Evolutionary conservation across 495 filamentous ascomycete species (phyloP).

Genomic region (Penicillium angulare): DNA sequence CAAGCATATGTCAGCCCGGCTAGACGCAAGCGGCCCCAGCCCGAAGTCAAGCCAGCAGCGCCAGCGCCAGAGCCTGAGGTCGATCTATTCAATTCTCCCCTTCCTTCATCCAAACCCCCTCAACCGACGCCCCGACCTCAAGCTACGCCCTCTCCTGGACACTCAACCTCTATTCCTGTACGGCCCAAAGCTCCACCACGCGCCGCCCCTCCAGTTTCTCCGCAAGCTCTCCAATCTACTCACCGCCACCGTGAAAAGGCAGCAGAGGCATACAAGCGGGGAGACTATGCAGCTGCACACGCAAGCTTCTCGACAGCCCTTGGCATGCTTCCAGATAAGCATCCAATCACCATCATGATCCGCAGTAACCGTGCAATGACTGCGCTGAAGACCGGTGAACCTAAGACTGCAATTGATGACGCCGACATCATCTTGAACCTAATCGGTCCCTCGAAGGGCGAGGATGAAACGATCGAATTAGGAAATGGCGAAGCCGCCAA

Average conservation of each 20-base stretch:
- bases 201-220: slow-evolving; percentile 65
- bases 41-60: slow-evolving; percentile 34
- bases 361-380: slow-evolving; percentile 92
- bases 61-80: slow-evolving; percentile 45
- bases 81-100: slow-evolving; percentile 57
- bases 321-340: slow-evolving; percentile 67
- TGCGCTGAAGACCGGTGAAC: slow-evolving; percentile 82
- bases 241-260: slow-evolving; percentile 74
- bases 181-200: slow-evolving; percentile 56
- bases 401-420: slow-evolving; percentile 79
- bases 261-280: slow-evolving; percentile 85
- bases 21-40: slow-evolving; percentile 64
- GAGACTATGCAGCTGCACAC: slow-evolving; percentile 86
- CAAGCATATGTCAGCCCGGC: slow-evolving; percentile 91
- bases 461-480: slow-evolving; percentile 73
- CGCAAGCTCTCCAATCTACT: slow-evolving; percentile 67
- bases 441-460: slow-evolving; percentile 77
- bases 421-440: slow-evolving; percentile 75
- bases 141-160: slow-evolving; percentile 23
- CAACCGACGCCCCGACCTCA: slow-evolving; percentile 32
- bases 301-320: slow-evolving; percentile 77
- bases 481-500: slow-evolving; percentile 63
- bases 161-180: slow-evolving; percentile 36
- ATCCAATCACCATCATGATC: slow-evolving; percentile 81
- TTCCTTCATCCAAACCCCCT: slow-evolving; percentile 29